Percentiles rank a stretch among this genome's conserved stretches.
phyloP scores from a whole-genome alignment of 192 early-diverging fungal species.

The Coemansia aciculifera region DNA sequence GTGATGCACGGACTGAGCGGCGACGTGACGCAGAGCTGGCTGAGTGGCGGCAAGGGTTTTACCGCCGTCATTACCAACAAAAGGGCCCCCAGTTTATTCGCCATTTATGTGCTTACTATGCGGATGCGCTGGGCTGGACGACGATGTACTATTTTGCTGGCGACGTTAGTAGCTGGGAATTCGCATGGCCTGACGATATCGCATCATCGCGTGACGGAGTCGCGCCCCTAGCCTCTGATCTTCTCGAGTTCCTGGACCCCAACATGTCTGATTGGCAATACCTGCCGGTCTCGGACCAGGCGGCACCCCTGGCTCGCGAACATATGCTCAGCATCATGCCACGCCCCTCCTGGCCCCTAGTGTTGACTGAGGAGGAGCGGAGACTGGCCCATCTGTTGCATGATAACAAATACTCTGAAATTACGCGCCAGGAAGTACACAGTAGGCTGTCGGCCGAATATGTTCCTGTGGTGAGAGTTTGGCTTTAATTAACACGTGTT shows the following conservation, averaged over 20 bases:
- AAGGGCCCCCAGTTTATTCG: neutral
- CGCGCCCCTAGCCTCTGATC: constrained; percentile 36
- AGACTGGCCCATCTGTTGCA: constrained; percentile 14
- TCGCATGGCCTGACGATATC: constrained; percentile 37
- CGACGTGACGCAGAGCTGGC: constrained; percentile 7
- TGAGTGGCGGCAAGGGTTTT: constrained; percentile 22
- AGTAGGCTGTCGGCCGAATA: neutral
- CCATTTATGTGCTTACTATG: constrained; percentile 21
- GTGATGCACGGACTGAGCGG: constrained; percentile 29
- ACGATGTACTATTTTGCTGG: constrained; percentile 35
- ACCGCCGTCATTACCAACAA: constrained; percentile 12
- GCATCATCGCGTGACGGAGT: neutral
- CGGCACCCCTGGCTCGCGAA: constrained; percentile 28
- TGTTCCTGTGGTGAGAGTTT: constrained; percentile 16
- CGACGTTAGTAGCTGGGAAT: constrained; percentile 36
- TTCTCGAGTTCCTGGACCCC: constrained; percentile 10
- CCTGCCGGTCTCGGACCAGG: constrained; percentile 2
- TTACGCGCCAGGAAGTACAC: constrained; percentile 15
- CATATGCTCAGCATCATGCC: constrained; percentile 44
- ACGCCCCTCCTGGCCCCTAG: constrained; percentile 10
- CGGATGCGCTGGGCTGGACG: constrained; percentile 37
- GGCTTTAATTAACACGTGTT: constrained; percentile 21
- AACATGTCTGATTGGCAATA: constrained; percentile 1
- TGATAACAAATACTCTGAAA: constrained; percentile 14
- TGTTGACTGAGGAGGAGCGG: constrained; percentile 4